A percentile compares a stretch with the other conserved stretches of the same genome.
phyloP scores from a whole-genome alignment of 805 yeast genomes.

The Candida nanaspora region DNA sequence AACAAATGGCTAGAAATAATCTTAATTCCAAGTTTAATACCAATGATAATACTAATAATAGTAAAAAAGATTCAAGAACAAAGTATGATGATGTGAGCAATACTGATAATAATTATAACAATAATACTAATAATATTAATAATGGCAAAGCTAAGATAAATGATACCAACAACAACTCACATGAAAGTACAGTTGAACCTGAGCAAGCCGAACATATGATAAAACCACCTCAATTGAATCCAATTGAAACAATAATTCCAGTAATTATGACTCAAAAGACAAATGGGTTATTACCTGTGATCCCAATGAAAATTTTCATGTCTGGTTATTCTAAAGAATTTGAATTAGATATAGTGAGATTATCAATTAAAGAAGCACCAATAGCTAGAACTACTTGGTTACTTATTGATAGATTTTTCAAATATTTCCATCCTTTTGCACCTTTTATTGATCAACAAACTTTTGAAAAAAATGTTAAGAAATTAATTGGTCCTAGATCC shows the following conservation, averaged over 20 bases:
- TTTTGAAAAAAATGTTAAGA: constrained; percentile 23
- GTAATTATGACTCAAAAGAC: not conserved
- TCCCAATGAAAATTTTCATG: constrained; percentile 10
- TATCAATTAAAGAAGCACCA: constrained; percentile 26
- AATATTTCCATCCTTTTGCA: constrained; percentile 37
- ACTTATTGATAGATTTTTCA: constrained; percentile 35
- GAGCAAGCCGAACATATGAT: not conserved
- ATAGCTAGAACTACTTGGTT: constrained; percentile 30
- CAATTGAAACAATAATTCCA: not conserved
- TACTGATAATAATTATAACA: no score
- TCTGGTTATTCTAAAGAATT: constrained; percentile 23
- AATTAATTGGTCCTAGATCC: constrained; percentile 28
- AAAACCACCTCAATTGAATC: not conserved
- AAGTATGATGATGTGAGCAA: no score
- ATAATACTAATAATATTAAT: no score
- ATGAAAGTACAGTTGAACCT: no score
- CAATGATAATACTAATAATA: no score
- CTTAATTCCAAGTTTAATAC: no score
- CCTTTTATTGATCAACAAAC: constrained; percentile 36
- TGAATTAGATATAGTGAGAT: constrained; percentile 9
- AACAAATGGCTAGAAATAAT: no score
- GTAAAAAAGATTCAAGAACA: no score
- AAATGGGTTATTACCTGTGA: not conserved
- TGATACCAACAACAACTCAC: not conserved
- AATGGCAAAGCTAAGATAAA: no score